A percentile compares a stretch with the other conserved stretches of the same genome.
phyloP scores from a whole-genome alignment of 1,284 basidiomycete genomes.

The Cystobasidium pallidum region DNA sequence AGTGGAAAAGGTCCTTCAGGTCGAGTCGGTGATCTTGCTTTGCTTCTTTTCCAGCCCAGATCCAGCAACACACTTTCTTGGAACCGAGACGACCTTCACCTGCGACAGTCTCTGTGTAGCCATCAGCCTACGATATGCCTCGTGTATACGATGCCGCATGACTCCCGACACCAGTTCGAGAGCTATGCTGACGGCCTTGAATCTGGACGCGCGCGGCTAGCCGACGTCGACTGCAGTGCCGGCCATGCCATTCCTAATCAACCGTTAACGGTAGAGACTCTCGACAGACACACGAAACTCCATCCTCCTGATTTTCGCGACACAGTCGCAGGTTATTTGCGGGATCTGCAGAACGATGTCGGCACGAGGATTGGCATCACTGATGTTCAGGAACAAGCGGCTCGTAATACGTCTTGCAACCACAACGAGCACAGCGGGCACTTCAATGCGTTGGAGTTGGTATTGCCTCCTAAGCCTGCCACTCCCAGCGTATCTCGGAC shows the following conservation, averaged over 20 bases:
- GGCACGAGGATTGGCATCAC: background rate
- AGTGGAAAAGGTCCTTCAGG: background rate
- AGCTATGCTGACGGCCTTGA: background rate
- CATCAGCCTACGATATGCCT: slow-evolving; percentile 2
- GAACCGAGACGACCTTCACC: background rate
- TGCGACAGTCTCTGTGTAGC: background rate
- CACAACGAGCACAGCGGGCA: background rate
- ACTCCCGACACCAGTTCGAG: slow-evolving; percentile 4
- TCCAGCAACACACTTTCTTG: background rate
- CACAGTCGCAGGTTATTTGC: slow-evolving; percentile 13
- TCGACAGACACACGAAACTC: slow-evolving; percentile 7
- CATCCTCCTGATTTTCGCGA: slow-evolving; percentile 7
- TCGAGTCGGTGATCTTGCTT: slow-evolving; percentile 1
- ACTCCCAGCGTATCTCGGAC: background rate
- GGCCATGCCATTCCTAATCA: background rate
- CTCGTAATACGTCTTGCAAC: background rate
- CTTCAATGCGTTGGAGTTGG: background rate
- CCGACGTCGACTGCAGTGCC: background rate
- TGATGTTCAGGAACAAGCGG: background rate
- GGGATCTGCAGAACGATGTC: background rate
- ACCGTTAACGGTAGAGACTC: slow-evolving; percentile 10
- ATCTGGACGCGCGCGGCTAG: background rate
- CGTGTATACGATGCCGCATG: slow-evolving; percentile 10
- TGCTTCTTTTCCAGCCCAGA: slow-evolving; percentile 7
- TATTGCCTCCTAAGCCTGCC: background rate